A percentile compares a stretch with the other conserved stretches of the same genome.
These are phyloP conservation scores for Venturia oleaginea DNA, from an alignment of 2,329 filamentous ascomycete genomes.

Conservation along the genomic window DNA sequence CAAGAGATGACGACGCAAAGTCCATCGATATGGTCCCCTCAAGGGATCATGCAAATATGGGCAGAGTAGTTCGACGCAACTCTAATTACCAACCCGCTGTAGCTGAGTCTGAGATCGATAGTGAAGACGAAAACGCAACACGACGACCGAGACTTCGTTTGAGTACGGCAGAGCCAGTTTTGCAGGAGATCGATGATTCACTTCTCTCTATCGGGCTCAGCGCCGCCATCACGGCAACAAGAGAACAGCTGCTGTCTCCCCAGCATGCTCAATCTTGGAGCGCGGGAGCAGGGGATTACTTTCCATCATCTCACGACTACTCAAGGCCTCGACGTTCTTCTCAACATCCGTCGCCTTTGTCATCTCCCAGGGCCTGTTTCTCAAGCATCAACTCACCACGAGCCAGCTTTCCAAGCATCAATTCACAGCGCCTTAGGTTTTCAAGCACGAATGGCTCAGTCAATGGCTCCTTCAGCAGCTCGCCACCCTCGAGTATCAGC, in stretches of 20 bases:
- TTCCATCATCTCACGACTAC: background rate
- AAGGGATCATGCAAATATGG: background rate
- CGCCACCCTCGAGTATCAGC: background rate
- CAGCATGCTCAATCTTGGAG: constrained; percentile 10
- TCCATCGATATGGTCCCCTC: background rate
- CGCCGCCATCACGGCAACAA: background rate
- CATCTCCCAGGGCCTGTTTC: background rate
- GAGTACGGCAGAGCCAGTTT: constrained; percentile 4
- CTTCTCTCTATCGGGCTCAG: background rate
- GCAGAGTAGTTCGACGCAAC: background rate
- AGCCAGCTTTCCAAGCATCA: background rate
- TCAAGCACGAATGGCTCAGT: background rate
- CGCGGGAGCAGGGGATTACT: constrained; percentile 2
- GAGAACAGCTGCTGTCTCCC: constrained; percentile 1
- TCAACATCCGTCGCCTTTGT: background rate
- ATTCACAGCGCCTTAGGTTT: background rate
- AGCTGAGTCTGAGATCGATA: constrained; percentile 9
- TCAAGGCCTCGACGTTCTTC: background rate
- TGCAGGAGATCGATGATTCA: background rate
- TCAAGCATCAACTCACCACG: background rate
- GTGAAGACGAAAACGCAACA: background rate
- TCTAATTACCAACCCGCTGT: constrained; percentile 1
- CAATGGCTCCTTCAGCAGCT: background rate
- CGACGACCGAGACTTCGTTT: constrained; percentile 2
- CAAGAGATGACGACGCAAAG: background rate